Base-by-base conservation (phyloP, 169 alveolate species). In the Toxoplasma gondii region DNA sequence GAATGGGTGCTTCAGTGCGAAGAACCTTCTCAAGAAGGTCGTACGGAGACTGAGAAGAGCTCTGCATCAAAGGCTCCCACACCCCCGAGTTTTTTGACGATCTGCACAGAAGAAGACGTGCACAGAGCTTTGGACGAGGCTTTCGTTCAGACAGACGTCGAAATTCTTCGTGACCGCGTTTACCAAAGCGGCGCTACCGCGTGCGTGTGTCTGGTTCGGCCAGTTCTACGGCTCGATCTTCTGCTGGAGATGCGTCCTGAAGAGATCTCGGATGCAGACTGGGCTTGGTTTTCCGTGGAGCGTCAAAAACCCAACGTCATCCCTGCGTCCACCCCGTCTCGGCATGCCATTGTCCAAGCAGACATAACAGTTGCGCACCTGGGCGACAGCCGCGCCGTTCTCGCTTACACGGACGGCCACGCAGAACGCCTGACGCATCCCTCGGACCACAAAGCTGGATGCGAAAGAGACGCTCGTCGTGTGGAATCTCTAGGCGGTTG, bases 131-230 rank as follows among this genome's bases (percentile, higher is more conserved):
- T 78, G 22, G 39, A 29, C 27, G 90, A 49, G 16, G 94, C 94
- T 38, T 91, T 91, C 86, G 5, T 31, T 0, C 44, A 83, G 29
- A 81, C 94, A 1, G 94, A 91, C 70, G 54, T 74, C 78, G 54
- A 81, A 69, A 27, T 81, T 64, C 91, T 91, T 53, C 83, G 67
- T 19, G 80, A 84, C 43, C 36, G 31, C 45, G 41, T 84, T 38
- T 0, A 0, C 16, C 81, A 84, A 41, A 83, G 95, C 34, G 95
- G 95, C 80, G 91, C 93, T 43, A 93, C 95, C 12, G 95, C 95
- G 1, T 93, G 95, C 39, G 90, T 86, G 64, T 88, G 93, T 41
- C 69, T 92, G 9, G 31, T 92, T n/a, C 78, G 64, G n/a, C 94
- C 94, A 29, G 16, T 44, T 29, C 5, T 82, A 22, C 44, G 41